Base-by-base conservation (phyloP, 2,329 filamentous ascomycete species). In the Podosphaera aphanis region DNA sequence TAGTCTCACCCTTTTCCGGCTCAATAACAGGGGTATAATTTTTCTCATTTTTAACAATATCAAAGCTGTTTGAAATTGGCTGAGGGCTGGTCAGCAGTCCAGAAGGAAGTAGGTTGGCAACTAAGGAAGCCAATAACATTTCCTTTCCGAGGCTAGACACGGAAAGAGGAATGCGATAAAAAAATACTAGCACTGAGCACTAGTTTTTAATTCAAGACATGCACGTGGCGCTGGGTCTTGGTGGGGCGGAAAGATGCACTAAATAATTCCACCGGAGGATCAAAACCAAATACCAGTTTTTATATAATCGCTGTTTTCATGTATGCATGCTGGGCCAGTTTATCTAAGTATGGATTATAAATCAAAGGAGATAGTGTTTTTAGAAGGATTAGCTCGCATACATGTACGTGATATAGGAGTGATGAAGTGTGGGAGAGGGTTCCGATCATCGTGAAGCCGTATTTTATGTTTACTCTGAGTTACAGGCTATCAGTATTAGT, bases 101-200 rank as follows among this genome's bases (percentile, higher is more conserved):
- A 61, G 67, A 62, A 61, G 67, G 62, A 60, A 73, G 68, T 59
- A 70, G 60, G 58, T 62, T 65, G 57, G 64, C 61, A 55, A 73
- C 61, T 53, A 65, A 64, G 59, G 69, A 70, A 60, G 66, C 65
- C 62, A 71, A 62, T 65, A 69, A 73, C 71, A 73, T 74, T 63
- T 63, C 67, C 59, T 57, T 58, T 53, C 55, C 56, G 55, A 53
- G 47, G 16, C 42, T 10, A 43, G 21, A 43, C 29, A 33, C 29
- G 29, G 29, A 33, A n/a, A 11, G 29, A 13, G 15, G 11, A 13
- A 33, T 7, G 5, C 13, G 29, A 13, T n/a, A 13, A 3, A 7
- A 7, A 13, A 7, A 5, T 11, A 7, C 29, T 11, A 13, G 13
- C 3, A 13, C 15, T 33, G 29, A 33, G 13, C 29, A 15, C 16